Conservation (phyloP, 2,329 filamentous ascomycete genomes). For the Plenodomus lindquistii region DNA sequence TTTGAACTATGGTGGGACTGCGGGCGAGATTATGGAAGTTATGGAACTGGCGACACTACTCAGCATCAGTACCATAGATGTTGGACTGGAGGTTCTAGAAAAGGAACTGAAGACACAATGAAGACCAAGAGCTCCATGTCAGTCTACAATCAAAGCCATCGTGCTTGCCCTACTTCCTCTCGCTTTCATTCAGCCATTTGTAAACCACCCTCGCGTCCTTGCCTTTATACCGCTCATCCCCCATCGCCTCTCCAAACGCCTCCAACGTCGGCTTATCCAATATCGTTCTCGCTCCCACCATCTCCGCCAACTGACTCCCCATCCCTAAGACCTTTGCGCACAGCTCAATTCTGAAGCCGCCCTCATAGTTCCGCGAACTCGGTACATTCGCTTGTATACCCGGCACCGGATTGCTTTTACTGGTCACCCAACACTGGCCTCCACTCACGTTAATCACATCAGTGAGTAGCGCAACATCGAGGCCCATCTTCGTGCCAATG, state of each 20-base stretch:
- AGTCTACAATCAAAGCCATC: too few species aligned
- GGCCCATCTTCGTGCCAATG: slow-evolving; percentile 62
- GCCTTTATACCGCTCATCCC: slow-evolving; percentile 33
- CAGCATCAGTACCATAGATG: slow-evolving; percentile 36
- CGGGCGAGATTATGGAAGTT: slow-evolving; percentile 55
- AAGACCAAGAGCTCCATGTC: not conserved
- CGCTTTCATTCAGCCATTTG: slow-evolving; percentile 40
- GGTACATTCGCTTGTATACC: slow-evolving; percentile 44
- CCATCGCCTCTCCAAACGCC: slow-evolving; percentile 34
- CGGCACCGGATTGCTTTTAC: slow-evolving; percentile 89
- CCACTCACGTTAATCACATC: slow-evolving; percentile 89
- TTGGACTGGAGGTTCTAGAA: slow-evolving; percentile 28
- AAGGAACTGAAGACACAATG: slow-evolving; percentile 15
- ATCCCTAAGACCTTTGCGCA: slow-evolving; percentile 41
- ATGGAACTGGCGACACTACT: slow-evolving; percentile 50
- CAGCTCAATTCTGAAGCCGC: slow-evolving; percentile 43
- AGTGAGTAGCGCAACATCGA: slow-evolving; percentile 67
- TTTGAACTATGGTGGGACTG: slow-evolving; percentile 50
- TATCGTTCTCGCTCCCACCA: slow-evolving; percentile 39
- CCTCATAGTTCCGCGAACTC: slow-evolving; percentile 44
- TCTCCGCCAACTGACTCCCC: slow-evolving; percentile 39
- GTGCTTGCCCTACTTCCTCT: slow-evolving; percentile 13
- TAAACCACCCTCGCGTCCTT: slow-evolving; percentile 41
- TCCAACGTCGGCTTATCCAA: slow-evolving; percentile 36
- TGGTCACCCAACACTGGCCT: slow-evolving; percentile 88